Base-by-base conservation (phyloP, 2,329 filamentous ascomycete genomes). In the Sporothrix inflata region DNA sequence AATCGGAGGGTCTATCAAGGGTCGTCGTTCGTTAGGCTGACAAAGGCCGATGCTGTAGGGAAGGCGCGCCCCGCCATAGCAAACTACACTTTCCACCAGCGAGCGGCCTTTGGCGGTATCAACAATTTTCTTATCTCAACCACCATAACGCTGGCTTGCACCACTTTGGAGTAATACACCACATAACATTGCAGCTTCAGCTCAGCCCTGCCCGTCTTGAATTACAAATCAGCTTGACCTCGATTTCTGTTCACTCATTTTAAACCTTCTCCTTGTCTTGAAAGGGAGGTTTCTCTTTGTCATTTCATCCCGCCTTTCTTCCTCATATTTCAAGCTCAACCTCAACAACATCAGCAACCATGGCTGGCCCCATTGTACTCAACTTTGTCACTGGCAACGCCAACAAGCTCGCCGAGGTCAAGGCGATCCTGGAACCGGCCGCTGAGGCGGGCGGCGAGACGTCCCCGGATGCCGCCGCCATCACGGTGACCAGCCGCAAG, bases 311-410 rank as follows among this genome's bases (percentile, higher is more conserved):
- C 45, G 5, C 45, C 24, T n/a, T 16, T 16, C 14, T 16, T 27
- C 38, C 16, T 14, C 11, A 27, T 38, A 27, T 24, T 12, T 16
- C 27, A 2, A 30, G 12, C 21, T 34, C 12, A 30, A 51, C 19
- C 14, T 49, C 47, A 47, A 55, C 49, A 27, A 24, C 57, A 12
- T 1, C 38, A 6, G 5, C 21, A 51, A 68, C 16, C 81, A 83
- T 57, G 84, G 85, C 76, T 75, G 84, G 75, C 75, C 84, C 16
- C 79, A 57, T 80, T 4, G 78, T 80, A 6, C 81, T 99, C 76
- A 94, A 97, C 83, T 99, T 99, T 85, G 97, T 99, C 80, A 98
- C 95, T 1, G 92, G 95, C 82, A 99, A 99, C 83, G 90, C 91
- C 79, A 97, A 97, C 85, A 99, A 99, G 84, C 87, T 99, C 71